Evolutionary conservation across 2,329 filamentous ascomycete species (phyloP), one percentile per base, ranked within the genome.

Genomic region (Fusarium sp.): DNA sequence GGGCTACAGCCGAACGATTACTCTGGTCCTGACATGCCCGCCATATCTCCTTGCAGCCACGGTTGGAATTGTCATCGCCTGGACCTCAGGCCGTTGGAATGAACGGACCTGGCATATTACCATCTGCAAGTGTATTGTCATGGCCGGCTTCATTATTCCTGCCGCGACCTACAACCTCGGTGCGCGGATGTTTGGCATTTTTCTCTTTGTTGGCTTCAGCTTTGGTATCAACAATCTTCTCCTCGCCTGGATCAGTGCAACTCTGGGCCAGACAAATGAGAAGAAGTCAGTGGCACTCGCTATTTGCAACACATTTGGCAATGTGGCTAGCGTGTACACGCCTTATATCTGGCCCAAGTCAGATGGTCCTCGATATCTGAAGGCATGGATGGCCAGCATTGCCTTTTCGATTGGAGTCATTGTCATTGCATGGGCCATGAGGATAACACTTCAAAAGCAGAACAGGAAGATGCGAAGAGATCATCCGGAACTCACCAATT

Each of bases 21-120:
- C 87, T 0, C 80, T 89, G 0, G 80, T 87, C 3, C 80, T 89
- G 22, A 88, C 86, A 12, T 86, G 84, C 35, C 87, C 87, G 0
- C 87, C 87, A 0, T 88, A 86, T 72, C 78, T 87, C 9, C 78
- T 86, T 22, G 86, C 87, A 0, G 86, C 74, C 10, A 52, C 50
- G 0, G 66, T 76, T 0, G 68, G 71, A 2, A 76, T 76, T 12
- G 14, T 25, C 1, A 73, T 75, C 22, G 72, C 73, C 1, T 75
- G 73, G 73, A 71, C 81, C 4, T 86, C 85, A 0, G 87, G 86
- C 0, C 81, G 80, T 1, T 82, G 84, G 76, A 84, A 87, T 63
- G 86, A 87, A 70, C 63, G 72, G 1, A 74, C 70, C 0, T 59
- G 54, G 52, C 63, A 71, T 3, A 64, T 71, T 6, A 71, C 69